phyloP scores from a whole-genome alignment of 2,329 filamentous ascomycete genomes.

The Paracorniculantispora psalliotae region DNA sequence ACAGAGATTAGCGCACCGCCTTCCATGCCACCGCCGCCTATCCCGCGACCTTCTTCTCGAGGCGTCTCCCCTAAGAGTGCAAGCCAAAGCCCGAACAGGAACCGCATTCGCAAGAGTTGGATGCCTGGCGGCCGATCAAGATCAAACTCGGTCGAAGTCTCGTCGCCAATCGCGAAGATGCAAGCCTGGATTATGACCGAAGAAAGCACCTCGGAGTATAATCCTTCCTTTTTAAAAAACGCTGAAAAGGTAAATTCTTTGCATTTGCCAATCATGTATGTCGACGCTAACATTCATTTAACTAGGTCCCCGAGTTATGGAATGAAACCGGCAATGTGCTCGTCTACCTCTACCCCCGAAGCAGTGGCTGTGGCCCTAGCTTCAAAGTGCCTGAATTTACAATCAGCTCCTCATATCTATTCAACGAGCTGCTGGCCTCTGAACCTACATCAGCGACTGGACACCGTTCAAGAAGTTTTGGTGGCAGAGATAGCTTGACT shows the following conservation, averaged over 20 bases:
- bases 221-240: constrained; percentile 44
- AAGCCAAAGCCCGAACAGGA: constrained; percentile 41
- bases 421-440: constrained; percentile 47
- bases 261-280: constrained; percentile 5
- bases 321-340: constrained; percentile 53
- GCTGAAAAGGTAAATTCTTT: constrained; percentile 46
- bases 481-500: constrained; percentile 42
- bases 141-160: constrained; percentile 41
- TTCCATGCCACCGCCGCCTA: constrained; percentile 8
- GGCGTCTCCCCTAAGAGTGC: constrained; percentile 22
- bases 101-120: constrained; percentile 50
- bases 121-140: constrained; percentile 48
- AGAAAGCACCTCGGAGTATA: constrained; percentile 51
- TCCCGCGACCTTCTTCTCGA: not conserved
- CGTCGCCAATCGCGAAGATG: constrained; percentile 16
- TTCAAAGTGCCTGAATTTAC: constrained; percentile 55
- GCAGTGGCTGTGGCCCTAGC: constrained; percentile 47
- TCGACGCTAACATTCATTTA: constrained; percentile 17
- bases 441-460: constrained; percentile 31
- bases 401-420: constrained; percentile 49
- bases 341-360: constrained; percentile 52
- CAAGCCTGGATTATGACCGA: constrained; percentile 53
- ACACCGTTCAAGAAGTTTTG: constrained; percentile 40
- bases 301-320: constrained; percentile 61
- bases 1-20: constrained; percentile 7